Evolutionary conservation across 2,329 filamentous ascomycete species (phyloP).

Genomic region (Cercospora canescens): DNA sequence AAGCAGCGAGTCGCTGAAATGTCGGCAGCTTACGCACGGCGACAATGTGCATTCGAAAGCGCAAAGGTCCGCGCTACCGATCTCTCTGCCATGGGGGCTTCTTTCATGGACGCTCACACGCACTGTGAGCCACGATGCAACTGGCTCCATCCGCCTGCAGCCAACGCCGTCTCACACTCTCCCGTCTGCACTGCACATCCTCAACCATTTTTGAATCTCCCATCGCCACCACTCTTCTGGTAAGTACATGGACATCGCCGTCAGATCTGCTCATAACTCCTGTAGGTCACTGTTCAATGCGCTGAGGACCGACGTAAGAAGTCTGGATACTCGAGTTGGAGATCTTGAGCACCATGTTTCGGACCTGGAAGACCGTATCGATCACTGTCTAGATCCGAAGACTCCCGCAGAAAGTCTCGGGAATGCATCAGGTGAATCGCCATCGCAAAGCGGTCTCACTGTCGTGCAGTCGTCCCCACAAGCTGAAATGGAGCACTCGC

Average conservation of each 20-base stretch:
- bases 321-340: slow-evolving; percentile 19
- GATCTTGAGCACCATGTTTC: slow-evolving; percentile 25
- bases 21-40: slow-evolving; percentile 16
- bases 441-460: neutral
- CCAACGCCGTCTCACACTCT: neutral
- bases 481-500: neutral
- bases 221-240: slow-evolving; percentile 27
- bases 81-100: slow-evolving; percentile 16
- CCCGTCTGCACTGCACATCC: neutral
- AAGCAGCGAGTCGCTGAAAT: slow-evolving; percentile 27
- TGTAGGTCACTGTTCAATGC: slow-evolving; percentile 23
- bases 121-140: neutral
- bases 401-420: slow-evolving; percentile 23
- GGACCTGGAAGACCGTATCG: slow-evolving; percentile 27
- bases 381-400: slow-evolving; percentile 3
- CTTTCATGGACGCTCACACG: neutral
- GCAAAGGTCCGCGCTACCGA: slow-evolving; percentile 15
- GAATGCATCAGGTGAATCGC: neutral
- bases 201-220: slow-evolving; percentile 13
- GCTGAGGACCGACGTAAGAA: slow-evolving; percentile 22
- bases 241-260: neutral
- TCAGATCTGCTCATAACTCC: neutral
- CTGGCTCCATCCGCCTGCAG: neutral
- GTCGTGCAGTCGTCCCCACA: neutral
- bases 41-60: neutral